Evolutionary conservation across 2,329 filamentous ascomycete species (phyloP).

Genomic region (Setomelanomma holmii): DNA sequence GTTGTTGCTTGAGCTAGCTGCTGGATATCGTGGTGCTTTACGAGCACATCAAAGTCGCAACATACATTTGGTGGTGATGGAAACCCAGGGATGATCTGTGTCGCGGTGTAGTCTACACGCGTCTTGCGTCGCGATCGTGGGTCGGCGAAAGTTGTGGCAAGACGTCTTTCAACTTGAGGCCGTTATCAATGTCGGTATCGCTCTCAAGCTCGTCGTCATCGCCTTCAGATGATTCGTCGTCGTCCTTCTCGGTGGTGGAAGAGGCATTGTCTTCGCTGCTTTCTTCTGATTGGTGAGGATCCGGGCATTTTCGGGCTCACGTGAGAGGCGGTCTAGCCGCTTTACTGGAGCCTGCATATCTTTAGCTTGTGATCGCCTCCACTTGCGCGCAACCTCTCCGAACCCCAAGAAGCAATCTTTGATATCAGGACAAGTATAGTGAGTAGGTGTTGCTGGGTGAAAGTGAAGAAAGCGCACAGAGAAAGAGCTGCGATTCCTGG

Average conservation of each 20-base stretch:
- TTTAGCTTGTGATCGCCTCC: background rate
- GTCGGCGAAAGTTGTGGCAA: too few species aligned
- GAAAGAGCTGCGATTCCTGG: background rate
- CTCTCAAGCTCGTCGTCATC: background rate
- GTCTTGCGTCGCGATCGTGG: conserved; percentile 3
- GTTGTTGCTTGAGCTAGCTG: background rate
- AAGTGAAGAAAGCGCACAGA: background rate
- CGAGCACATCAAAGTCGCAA: background rate
- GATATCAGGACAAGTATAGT: background rate
- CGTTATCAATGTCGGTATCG: background rate
- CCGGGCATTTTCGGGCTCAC: conserved; percentile 34
- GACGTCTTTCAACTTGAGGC: too few species aligned
- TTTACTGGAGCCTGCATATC: conserved; percentile 11
- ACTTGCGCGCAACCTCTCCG: background rate
- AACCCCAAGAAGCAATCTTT: background rate
- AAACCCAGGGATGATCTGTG: background rate
- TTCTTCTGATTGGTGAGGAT: conserved; percentile 30
- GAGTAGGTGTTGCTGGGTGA: background rate
- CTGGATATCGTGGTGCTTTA: background rate
- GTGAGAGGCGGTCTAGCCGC: conserved; percentile 29
- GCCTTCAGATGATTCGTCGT: conserved; percentile 8
- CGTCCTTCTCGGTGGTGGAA: conserved; percentile 7
- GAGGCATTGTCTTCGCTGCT: conserved; percentile 17
- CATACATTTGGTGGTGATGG: conserved; percentile 2
- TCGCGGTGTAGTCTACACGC: conserved; percentile 14